Base-by-base conservation (phyloP, 345 rosid genomes). In the Angophora floribunda region DNA sequence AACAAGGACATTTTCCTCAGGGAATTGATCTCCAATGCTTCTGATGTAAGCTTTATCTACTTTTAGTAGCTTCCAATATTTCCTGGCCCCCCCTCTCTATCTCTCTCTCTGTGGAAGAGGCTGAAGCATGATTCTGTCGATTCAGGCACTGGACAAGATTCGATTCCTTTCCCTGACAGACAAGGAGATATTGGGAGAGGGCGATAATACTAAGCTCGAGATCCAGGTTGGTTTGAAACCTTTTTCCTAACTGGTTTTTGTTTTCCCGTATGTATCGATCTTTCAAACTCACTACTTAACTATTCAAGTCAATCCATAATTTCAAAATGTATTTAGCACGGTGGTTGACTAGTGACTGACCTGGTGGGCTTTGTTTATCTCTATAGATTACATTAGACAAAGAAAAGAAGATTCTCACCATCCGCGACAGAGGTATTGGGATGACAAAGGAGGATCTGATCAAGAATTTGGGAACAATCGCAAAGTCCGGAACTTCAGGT, bases 401-500 rank as follows among this genome's bases (percentile, higher is more conserved):
- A 93, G 97, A 93, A 80, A 96, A 97, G 93, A 98, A 93, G 91
- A 92, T 96, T 86, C 89, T 98, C 26, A 93, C 98, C 7, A 93
- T 98, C 90, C 99, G 99, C 13, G 99, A 98, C 90, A 92, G 96
- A 91, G 99, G 99, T 88, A 96, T 98, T 21, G 99, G 99, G 61
- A 98, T 98, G 99, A 98, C 98, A 41, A 98, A 98, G 92, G 99
- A 98, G 91, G 99, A 98, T 91, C 90, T 98, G 86, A 93, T 98
- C 90, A 98, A 98, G 97, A 92, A 98, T 93, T 94, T 98, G 94
- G 99, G 99, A 89, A 98, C 99, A 44, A 98, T 97, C 53, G 99
- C 99, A 9, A 98, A 98, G 88, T 97, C 99, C 79, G 99, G 99
- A 91, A 97, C 99, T n/a, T 98, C 99, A 91, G 99, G 99, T 97